phyloP scores from a whole-genome alignment of 169 alveolate genomes.

The Blepharisma undulans region DNA sequence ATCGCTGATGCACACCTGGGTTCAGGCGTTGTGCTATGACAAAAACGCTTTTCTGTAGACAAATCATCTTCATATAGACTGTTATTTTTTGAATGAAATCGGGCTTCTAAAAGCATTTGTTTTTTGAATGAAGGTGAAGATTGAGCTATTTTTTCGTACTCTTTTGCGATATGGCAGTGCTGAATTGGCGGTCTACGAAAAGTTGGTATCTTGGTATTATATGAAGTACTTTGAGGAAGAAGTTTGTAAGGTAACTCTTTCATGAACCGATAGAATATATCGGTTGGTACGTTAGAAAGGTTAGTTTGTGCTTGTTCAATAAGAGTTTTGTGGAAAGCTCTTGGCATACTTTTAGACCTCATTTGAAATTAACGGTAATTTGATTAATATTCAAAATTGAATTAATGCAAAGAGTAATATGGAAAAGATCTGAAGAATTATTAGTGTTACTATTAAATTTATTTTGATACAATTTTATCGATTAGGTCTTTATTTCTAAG shows the following conservation, averaged over 20 bases:
- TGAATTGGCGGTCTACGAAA: neutral
- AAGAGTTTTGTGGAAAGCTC: neutral
- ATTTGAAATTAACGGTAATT: neutral
- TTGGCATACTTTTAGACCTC: neutral
- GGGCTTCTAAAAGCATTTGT: neutral
- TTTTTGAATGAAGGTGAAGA: neutral
- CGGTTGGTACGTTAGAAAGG: neutral
- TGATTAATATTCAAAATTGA: neutral
- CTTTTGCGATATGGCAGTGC: neutral
- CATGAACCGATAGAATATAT: neutral
- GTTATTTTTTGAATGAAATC: neutral
- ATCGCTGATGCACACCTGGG: neutral
- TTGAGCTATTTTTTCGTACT: neutral
- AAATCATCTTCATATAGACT: neutral
- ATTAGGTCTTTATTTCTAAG: too few relatives aligned
- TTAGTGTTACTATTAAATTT: too few relatives aligned
- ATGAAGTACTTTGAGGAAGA: neutral
- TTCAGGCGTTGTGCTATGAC: neutral
- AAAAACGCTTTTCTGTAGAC: neutral
- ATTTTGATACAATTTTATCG: too few relatives aligned
- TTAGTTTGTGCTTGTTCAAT: neutral
- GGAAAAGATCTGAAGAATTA: neutral
- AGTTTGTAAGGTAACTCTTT: neutral
- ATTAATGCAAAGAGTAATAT: neutral
- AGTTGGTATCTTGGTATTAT: neutral